Percentiles rank a stretch among this genome's conserved stretches.
Conservation (phyloP, 805 yeast genomes). For the Saccharomycodes ludwigii region DNA sequence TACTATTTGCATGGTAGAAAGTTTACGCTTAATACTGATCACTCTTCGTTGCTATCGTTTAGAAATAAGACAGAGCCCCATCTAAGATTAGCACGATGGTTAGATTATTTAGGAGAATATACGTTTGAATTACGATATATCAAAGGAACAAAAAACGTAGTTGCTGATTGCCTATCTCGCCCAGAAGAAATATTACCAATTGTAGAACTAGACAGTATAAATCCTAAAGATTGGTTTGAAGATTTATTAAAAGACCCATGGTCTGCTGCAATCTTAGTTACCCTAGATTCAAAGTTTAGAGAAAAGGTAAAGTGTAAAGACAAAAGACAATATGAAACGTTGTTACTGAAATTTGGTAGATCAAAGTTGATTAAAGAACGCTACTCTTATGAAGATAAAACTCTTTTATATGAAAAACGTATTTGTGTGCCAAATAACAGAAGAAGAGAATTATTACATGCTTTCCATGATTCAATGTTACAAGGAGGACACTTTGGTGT, state of each 20-base stretch:
- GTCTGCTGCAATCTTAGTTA: conserved; percentile 3
- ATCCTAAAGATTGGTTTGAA: conserved; percentile 3
- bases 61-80: conserved; percentile 7
- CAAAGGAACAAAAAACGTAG: conserved; percentile 6
- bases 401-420: no score
- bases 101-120: conserved; percentile 6
- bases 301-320: no score
- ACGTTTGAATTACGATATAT: conserved; percentile 8
- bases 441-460: no score
- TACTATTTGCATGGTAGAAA: conserved; percentile 7
- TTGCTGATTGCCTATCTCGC: conserved; percentile 10
- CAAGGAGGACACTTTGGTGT: conserved; percentile 8
- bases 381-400: no score
- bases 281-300: no score
- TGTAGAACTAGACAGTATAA: no score
- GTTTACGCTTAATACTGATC: conserved; percentile 7
- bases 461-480: no score
- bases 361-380: no score
- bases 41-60: conserved; percentile 4
- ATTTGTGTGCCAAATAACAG: no score
- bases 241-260: conserved; percentile 2
- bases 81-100: conserved; percentile 4
- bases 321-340: no score
- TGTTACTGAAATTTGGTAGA: no score
- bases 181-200: neutral